Base-by-base conservation (phyloP, 2,329 filamentous ascomycete species). In the Onygenales sp. region DNA sequence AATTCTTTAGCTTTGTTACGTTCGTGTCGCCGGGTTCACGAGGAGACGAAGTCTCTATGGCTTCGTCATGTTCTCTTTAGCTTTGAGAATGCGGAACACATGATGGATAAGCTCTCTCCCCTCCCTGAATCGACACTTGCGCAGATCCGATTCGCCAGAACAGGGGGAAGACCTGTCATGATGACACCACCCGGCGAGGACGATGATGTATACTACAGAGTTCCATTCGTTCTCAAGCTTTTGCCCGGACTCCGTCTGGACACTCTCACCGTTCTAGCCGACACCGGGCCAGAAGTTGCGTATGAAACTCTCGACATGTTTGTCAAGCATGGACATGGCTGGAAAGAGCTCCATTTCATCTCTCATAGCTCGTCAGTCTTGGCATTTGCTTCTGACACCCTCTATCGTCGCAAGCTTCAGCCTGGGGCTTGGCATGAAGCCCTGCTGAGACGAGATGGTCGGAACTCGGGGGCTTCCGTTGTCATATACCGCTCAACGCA, bases 291-390 rank as follows among this genome's bases (percentile, higher is more conserved):
- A 17, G 47, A 48, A 51, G 21, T 48, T 43, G 42, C 49, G 41
- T 60, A 60, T 52, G 44, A 52, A 44, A 59, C 54, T 41, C 45
- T 61, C 43, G 53, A 43, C 21, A 54, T 53, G 33, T 54, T 60
- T 36, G 43, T 60, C 39, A 31, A 54, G 42, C 38, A 57, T 46
- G 57, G 59, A 21, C 55, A 54, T 50, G 56, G 56, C 44, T 61
- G 60, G 59, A 55, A 52, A 52, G 53, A 58, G 44, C 51, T 60
- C 32, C 52, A 53, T 31, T 60, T 52, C 51, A 55, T 58, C 52
- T 52, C 52, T 49, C 50, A 43, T 42, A 46, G 59, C 44, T 58
- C 57, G n/a, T 46, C 48, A 35, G 52, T 55, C 41, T 51, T 59
- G 14, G 49, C 53, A 33, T 57, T 55, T 46, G 13, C 27, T 31